Evolutionary conservation across 2,329 filamentous ascomycete species (phyloP).

Genomic region (Penicillium brevicompactum): DNA sequence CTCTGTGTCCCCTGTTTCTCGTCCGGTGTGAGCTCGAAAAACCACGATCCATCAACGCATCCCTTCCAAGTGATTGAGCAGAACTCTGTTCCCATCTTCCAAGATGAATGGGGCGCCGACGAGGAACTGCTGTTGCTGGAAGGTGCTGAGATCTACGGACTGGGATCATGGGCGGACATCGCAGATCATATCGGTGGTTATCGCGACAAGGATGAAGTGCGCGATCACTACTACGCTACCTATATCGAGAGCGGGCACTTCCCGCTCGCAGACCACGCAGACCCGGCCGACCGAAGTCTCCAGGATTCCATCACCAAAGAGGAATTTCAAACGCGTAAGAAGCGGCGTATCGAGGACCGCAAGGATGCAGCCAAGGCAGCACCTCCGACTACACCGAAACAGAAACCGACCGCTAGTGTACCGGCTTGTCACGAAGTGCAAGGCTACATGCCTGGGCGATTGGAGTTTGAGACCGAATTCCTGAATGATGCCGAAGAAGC

Average conservation of each 20-base stretch:
- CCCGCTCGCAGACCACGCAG: constrained; percentile 82
- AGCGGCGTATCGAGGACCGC: constrained; percentile 86
- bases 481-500: constrained; percentile 98
- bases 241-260: constrained; percentile 84
- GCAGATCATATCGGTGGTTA: constrained; percentile 97
- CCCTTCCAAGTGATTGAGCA: constrained; percentile 94
- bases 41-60: constrained; percentile 84
- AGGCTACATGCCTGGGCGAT: constrained; percentile 94
- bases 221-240: constrained; percentile 87
- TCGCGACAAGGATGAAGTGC: constrained; percentile 90
- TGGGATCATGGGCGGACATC: constrained; percentile 97
- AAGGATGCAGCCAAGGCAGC: constrained; percentile 85
- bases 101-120: constrained; percentile 93
- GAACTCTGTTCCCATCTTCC: constrained; percentile 96
- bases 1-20: constrained; percentile 95
- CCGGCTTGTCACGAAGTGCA: constrained; percentile 97
- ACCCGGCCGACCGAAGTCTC: constrained; percentile 76
- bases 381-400: constrained; percentile 81
- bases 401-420: constrained; percentile 93
- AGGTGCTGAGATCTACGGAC: constrained; percentile 91
- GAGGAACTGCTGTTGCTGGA: constrained; percentile 93
- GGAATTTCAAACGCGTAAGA: constrained; percentile 90
- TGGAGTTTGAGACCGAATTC: constrained; percentile 97
- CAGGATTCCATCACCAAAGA: constrained; percentile 82
- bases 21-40: constrained; percentile 75